These are phyloP conservation scores for Gamarada debralockiae DNA, from an alignment of 495 filamentous ascomycete species.

Conservation along the genomic window DNA sequence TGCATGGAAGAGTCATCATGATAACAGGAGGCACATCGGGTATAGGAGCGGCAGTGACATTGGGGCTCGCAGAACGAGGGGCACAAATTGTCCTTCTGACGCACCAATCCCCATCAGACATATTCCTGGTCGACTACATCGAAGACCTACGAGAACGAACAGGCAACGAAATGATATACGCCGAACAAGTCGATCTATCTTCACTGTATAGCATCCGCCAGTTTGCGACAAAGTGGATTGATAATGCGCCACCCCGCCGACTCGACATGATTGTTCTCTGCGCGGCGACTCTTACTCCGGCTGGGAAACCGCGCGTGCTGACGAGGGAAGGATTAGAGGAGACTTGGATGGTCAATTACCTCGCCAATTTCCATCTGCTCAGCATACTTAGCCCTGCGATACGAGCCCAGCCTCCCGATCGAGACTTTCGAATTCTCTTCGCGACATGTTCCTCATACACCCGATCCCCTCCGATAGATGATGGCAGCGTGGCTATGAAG, in stretches of 20 bases:
- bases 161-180: constrained; percentile 87
- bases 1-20: constrained; percentile 91
- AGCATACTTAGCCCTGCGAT: constrained; percentile 86
- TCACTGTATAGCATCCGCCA: constrained; percentile 82
- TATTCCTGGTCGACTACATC: constrained; percentile 89
- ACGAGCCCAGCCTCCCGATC: constrained; percentile 83
- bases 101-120: constrained; percentile 70
- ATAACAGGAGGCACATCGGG: constrained; percentile 95
- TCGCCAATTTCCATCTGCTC: constrained; percentile 92
- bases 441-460: constrained; percentile 86
- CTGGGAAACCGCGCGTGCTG: constrained; percentile 42
- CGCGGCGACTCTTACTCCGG: constrained; percentile 69
- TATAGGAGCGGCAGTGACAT: constrained; percentile 74
- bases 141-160: constrained; percentile 77
- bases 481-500: constrained; percentile 30
- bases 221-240: constrained; percentile 98
- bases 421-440: constrained; percentile 86
- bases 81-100: constrained; percentile 91
- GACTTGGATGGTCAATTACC: constrained; percentile 92
- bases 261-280: constrained; percentile 91
- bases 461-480: constrained; percentile 56
- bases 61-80: constrained; percentile 73
- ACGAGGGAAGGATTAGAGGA: constrained; percentile 79
- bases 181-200: constrained; percentile 87
- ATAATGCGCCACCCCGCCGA: constrained; percentile 88